Base-by-base conservation (phyloP, 805 yeast genomes). In the Candida wancherniae region DNA sequence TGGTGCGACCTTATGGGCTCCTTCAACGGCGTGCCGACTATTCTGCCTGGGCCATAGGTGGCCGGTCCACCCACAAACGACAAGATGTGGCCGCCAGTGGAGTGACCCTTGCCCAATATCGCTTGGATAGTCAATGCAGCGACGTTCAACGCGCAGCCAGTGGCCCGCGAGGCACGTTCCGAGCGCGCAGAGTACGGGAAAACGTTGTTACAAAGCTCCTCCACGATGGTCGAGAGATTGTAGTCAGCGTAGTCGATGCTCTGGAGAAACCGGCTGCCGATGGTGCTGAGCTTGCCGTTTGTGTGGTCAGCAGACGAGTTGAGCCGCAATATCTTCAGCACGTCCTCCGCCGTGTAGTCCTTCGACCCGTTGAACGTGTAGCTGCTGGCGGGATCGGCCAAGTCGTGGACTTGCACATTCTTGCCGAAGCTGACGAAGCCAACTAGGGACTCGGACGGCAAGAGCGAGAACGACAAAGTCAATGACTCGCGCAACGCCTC, bases 1-100 rank as follows among this genome's bases (percentile, higher is more conserved):
- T 74, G 73, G 48, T 79, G 85, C 0, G 84, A 77, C 58, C 86
- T 67, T 26, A 79, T 59, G 5, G 84, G 80, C 35, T 75, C 80
- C 44, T 73, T 77, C 34, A 77, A 58, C 15, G 61, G 55, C n/a
- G 66, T 57, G 6, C 70, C 69, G 8, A 78, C 84, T 19, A 80
- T 72, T 22, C 58, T 48, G 2, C 85, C 86, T 2, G 82, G 81
- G 1, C 84, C 84, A 38, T 58, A 57, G 0, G 84, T 80, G 43
- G 81, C 73, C 5, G 81, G 77, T 1, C 85, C 85, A 17, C 77
- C 82, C 4, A 72, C 48, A 45, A 78, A 78, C 15, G 71, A 51
- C 48, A 76, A 50, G 4, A 77, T 48, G 28, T 74, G 75, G 0
- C 77, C 73, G 1, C 82, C 82, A 1, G 70, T 56, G 17, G 71